phyloP scores from a whole-genome alignment of 2,329 filamentous ascomycete species.

The Cytospora piceicola region DNA sequence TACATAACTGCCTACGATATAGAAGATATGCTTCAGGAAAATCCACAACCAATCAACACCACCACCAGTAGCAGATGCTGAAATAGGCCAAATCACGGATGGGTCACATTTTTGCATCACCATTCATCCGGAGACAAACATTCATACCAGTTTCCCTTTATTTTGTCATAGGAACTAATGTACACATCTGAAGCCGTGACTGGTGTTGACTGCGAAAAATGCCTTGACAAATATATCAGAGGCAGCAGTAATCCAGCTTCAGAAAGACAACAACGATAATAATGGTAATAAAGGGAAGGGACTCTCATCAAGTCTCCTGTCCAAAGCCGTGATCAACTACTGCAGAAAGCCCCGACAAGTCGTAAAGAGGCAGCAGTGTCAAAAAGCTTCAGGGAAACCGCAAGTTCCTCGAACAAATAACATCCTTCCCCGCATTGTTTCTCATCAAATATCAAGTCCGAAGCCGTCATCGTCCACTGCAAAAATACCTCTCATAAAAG shows the following conservation, averaged over 20 bases:
- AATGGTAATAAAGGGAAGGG: neutral
- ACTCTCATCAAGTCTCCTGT: conserved; percentile 3
- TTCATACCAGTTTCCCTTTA: neutral
- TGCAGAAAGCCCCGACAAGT: conserved; percentile 3
- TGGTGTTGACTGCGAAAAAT: conserved; percentile 7
- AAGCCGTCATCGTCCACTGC: neutral
- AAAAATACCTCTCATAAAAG: neutral
- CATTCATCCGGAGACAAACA: neutral
- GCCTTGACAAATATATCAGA: conserved; percentile 8
- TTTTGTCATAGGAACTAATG: conserved; percentile 1
- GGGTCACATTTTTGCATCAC: neutral
- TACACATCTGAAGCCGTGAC: conserved; percentile 18
- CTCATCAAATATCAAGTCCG: neutral
- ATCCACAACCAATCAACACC: neutral
- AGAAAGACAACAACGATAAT: neutral
- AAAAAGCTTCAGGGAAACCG: neutral
- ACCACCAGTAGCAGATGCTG: neutral
- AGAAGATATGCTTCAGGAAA: neutral
- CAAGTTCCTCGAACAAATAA: neutral
- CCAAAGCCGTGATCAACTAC: neutral
- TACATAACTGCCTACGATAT: neutral
- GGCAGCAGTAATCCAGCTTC: conserved; percentile 22
- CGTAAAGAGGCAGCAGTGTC: conserved; percentile 3
- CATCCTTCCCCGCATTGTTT: neutral
- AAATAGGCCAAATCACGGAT: neutral